A percentile compares a stretch with the other conserved stretches of the same genome.
phyloP scores from a whole-genome alignment of 2,329 filamentous ascomycete genomes.

The Diplodia seriata region DNA sequence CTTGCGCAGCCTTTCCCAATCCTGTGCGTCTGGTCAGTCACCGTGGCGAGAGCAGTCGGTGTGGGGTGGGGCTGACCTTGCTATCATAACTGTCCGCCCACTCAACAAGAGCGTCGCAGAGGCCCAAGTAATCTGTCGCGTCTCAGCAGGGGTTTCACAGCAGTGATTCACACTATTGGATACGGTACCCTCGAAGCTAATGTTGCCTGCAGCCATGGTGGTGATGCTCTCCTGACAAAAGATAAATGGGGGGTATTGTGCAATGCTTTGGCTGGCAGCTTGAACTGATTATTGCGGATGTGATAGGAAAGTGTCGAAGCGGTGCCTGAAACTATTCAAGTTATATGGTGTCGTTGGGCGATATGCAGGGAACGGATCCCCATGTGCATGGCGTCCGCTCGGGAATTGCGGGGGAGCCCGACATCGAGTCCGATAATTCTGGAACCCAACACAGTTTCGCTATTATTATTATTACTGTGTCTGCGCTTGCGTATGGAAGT shows the following conservation, averaged over 20 bases:
- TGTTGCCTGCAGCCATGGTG: slow-evolving; percentile 34
- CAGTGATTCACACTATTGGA: slow-evolving; percentile 11
- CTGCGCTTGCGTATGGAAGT: background rate
- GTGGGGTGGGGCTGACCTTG: slow-evolving; percentile 52
- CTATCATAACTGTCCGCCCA: slow-evolving; percentile 72
- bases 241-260: background rate
- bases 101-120: slow-evolving; percentile 41
- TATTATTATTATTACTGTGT: background rate
- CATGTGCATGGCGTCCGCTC: slow-evolving; percentile 25
- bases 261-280: background rate
- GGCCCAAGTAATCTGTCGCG: slow-evolving; percentile 28
- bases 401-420: slow-evolving; percentile 29
- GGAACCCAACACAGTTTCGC: slow-evolving; percentile 13
- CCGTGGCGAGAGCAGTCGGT: background rate
- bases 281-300: background rate
- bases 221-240: slow-evolving; percentile 3
- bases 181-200: slow-evolving; percentile 35
- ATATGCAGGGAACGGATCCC: slow-evolving; percentile 31
- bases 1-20: slow-evolving; percentile 66
- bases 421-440: slow-evolving; percentile 12
- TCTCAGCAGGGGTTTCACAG: slow-evolving; percentile 16
- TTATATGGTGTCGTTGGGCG: slow-evolving; percentile 7
- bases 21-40: slow-evolving; percentile 40
- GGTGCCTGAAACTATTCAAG: background rate
- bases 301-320: background rate